Evolutionary conservation across 164 flowering plant genomes (phyloP).

Genomic region (Macadamia tetraphylla): DNA sequence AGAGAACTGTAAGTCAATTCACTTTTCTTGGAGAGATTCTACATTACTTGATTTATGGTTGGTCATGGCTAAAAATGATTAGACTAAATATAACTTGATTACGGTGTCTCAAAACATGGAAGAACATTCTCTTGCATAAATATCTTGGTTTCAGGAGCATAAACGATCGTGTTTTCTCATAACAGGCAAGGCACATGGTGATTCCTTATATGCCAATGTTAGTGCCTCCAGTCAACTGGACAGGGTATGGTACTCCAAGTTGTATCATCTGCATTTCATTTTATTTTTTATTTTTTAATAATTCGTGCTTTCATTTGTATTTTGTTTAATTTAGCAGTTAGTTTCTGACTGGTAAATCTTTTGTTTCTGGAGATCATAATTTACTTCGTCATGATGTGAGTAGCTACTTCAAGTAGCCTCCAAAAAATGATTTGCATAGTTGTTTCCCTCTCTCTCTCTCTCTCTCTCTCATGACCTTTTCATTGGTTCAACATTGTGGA

Average conservation of each 20-base stretch:
- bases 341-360: neutral
- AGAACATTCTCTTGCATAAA: neutral
- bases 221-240: constrained; percentile 56
- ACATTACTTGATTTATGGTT: constrained; percentile 1
- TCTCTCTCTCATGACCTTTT: neutral
- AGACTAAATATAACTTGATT: neutral
- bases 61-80: neutral
- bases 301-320: neutral
- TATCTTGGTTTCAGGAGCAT: neutral
- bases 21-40: neutral
- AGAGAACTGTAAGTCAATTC: constrained; percentile 42
- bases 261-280: neutral
- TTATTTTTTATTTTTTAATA: neutral
- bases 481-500: neutral
- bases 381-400: no score
- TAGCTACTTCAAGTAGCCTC: no score
- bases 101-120: neutral
- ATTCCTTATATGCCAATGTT: constrained; percentile 76
- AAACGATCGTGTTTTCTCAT: constrained; percentile 1
- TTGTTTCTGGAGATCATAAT: no score
- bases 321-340: neutral
- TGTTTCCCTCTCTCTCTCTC: no score
- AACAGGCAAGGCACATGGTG: constrained; percentile 66
- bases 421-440: no score
- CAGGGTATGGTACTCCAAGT: constrained; percentile 34